These are phyloP conservation scores for Santalum album DNA, from an alignment of 164 flowering plant genomes.

Conservation along the genomic window DNA sequence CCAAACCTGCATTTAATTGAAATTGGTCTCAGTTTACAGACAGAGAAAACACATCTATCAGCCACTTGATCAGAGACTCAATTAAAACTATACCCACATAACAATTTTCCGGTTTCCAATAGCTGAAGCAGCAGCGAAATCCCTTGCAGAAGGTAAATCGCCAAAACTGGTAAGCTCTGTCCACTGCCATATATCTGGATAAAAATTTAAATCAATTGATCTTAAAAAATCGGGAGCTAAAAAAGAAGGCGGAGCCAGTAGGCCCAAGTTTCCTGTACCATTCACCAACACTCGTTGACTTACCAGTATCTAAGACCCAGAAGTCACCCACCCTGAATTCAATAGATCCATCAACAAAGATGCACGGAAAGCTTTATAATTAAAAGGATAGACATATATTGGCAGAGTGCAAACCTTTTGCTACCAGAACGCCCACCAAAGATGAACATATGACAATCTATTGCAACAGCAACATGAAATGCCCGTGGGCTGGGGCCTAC, in stretches of 20 bases:
- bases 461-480: conserved; percentile 81
- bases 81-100: conserved; percentile 43
- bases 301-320: conserved; percentile 97
- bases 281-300: conserved; percentile 1
- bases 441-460: conserved; percentile 90
- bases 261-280: neutral
- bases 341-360: conserved; percentile 2
- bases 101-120: conserved; percentile 88
- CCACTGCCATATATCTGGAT: conserved; percentile 98
- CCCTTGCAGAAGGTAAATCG: conserved; percentile 89
- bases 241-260: neutral
- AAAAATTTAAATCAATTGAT: neutral
- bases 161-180: conserved; percentile 89
- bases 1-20: conserved; percentile 62
- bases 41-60: neutral
- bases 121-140: conserved; percentile 89
- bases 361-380: neutral
- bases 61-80: neutral
- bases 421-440: conserved; percentile 90
- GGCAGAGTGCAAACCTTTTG: conserved; percentile 42
- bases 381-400: neutral
- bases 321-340: conserved; percentile 91
- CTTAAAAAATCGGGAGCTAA: neutral
- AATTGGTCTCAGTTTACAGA: conserved; percentile 5
- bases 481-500: conserved; percentile 88